Evolutionary conservation across 768 basidiomycete genomes (phyloP), one percentile per base, ranked within the genome.

Genomic region (Leccinum obscurum): DNA sequence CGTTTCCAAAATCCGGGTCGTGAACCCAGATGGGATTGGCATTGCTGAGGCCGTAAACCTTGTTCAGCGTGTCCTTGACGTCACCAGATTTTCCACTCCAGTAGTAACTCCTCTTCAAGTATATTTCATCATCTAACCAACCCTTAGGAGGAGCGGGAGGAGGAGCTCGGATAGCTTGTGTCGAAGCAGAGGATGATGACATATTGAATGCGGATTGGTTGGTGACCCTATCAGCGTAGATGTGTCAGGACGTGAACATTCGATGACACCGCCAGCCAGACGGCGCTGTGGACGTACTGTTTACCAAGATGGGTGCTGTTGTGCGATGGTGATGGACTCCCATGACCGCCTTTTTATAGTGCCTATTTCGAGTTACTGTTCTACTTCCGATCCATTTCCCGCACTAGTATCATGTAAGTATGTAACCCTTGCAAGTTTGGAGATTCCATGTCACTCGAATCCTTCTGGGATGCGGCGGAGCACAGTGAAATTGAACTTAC

Each of bases 51-150:
- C 7, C 15, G 39, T 28, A 44, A 3, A 15, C 3, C 6, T 7
- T 50, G 28, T 17, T 32, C 28, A 54, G 22, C 32, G 6, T 48
- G 15, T 34, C 34, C 28, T n/a, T 54, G 46, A 61, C 32, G 55
- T 56, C 39, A 14, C 54, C 57, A 15, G 54, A 34, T 24, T 4
- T 56, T 32, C 53, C 60, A 51, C 46, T 20, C 48, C 53, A 55
- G 32, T 54, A 49, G 34, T 51, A 50, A 35, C 22, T 17, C 28
- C 3, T 50, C 30, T 34, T 3, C 39, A 61, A 8, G 30, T 37
- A 7, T 13, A 10, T 39, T 26, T 51, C 53, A 7, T 48, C 10
- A 13, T 54, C 11, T 3, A 60, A 44, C 59, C 61, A 62, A 15
- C 60, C 50, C 9, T 20, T 22, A 30, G 50, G 61, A 30, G 24